Percentiles rank a stretch among this genome's conserved stretches.
Conservation (phyloP, 1,139 yeast genomes). For the Yamadazyma dendronema region DNA sequence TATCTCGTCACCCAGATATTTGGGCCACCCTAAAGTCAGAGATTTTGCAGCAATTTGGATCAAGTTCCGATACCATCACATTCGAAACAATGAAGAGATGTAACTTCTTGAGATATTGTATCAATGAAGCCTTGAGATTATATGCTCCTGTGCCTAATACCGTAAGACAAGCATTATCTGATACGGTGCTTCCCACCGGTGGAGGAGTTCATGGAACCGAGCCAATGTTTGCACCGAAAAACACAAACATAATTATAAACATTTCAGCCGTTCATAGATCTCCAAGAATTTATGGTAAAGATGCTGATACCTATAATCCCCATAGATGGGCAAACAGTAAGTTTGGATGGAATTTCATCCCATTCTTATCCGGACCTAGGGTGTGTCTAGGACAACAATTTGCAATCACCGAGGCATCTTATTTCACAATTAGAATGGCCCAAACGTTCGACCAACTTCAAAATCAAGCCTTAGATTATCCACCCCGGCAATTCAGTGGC, state of each 20-base stretch:
- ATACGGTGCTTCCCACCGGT: conserved; percentile 49
- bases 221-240: conserved; percentile 43
- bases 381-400: conserved; percentile 44
- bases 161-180: conserved; percentile 35
- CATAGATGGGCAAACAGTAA: conserved; percentile 42
- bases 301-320: conserved; percentile 43
- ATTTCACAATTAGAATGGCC: conserved; percentile 17
- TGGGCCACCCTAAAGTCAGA: conserved; percentile 31
- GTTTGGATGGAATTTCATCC: conserved; percentile 31
- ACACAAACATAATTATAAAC: conserved; percentile 35
- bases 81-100: conserved; percentile 48
- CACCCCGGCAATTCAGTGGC: neutral
- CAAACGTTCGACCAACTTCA: conserved; percentile 6
- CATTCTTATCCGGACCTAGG: conserved; percentile 42
- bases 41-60: conserved; percentile 27
- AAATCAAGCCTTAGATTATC: neutral
- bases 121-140: conserved; percentile 49
- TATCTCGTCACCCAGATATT: conserved; percentile 37
- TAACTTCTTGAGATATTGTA: conserved; percentile 42
- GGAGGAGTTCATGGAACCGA: conserved; percentile 44
- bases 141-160: conserved; percentile 54
- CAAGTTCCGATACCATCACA: conserved; percentile 19
- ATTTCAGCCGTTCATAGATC: conserved; percentile 43
- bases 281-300: conserved; percentile 40
- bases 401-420: conserved; percentile 42